These are phyloP conservation scores for Penicillium subrubescens DNA, from an alignment of 495 filamentous ascomycete species.

Conservation along the genomic window DNA sequence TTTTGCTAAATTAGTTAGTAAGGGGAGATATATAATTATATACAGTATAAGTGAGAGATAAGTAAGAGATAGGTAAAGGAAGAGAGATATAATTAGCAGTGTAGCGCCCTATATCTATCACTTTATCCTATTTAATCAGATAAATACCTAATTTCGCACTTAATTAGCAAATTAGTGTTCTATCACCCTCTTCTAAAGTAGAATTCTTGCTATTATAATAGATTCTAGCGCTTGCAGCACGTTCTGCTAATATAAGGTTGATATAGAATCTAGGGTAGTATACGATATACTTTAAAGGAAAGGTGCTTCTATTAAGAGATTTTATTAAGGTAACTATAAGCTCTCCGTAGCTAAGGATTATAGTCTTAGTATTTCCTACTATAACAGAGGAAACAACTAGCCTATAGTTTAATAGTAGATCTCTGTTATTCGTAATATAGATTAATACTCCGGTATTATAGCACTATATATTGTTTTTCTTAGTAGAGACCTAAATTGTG, in stretches of 20 bases:
- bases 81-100: neutral
- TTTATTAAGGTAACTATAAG: too few species aligned
- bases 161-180: neutral
- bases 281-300: too few species aligned
- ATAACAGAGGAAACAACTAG: too few species aligned
- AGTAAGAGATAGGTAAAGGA: neutral
- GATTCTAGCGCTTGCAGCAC: neutral
- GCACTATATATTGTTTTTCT: too few species aligned
- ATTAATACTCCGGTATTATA: too few species aligned
- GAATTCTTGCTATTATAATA: neutral
- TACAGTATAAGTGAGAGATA: neutral
- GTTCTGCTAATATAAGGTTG: too few species aligned
- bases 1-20: neutral
- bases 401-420: too few species aligned
- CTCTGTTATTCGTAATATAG: neutral
- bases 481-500: too few species aligned
- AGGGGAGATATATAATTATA: neutral
- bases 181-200: neutral
- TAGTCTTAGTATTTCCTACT: too few species aligned
- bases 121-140: neutral
- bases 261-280: too few species aligned
- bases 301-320: too few species aligned
- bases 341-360: too few species aligned
- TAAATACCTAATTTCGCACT: neutral
- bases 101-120: neutral